Conservation (phyloP, 1,284 basidiomycete species). For the Ganoderma sinense region DNA sequence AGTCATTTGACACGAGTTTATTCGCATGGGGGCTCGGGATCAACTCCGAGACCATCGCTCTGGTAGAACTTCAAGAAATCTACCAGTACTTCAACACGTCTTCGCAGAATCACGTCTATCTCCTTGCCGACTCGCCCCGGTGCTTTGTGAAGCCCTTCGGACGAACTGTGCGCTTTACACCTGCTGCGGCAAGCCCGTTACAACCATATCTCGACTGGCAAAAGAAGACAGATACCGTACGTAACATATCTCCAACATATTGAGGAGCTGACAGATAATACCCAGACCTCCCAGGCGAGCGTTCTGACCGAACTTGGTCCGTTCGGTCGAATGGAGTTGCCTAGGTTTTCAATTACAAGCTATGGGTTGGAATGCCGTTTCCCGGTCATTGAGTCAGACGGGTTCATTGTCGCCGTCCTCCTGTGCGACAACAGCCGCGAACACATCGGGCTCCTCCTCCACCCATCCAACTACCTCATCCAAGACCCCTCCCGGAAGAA, state of each 20-base stretch:
- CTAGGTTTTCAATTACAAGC: background rate
- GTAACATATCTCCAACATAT: background rate
- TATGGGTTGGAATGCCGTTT: constrained; percentile 10
- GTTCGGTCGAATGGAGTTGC: constrained; percentile 11
- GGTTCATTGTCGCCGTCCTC: constrained; percentile 9
- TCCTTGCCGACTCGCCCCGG: constrained; percentile 5
- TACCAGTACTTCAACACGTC: constrained; percentile 7
- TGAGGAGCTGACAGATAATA: background rate
- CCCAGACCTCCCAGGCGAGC: background rate
- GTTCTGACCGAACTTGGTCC: background rate
- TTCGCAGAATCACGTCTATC: constrained; percentile 5
- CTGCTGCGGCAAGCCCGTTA: background rate
- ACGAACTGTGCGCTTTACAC: background rate
- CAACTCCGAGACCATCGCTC: background rate
- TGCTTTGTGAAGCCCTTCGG: background rate
- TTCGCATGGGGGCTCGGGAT: constrained; percentile 4
- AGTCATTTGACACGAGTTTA: constrained; percentile 4
- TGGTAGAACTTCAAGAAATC: background rate
- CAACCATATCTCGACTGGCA: constrained; percentile 13
- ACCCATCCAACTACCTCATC: constrained; percentile 1
- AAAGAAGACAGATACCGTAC: background rate
- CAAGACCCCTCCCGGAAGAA: background rate
- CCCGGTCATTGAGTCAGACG: constrained; percentile 7
- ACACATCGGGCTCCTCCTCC: constrained; percentile 13
- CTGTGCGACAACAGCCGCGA: background rate